Base-by-base conservation (phyloP, 2,329 filamentous ascomycete genomes). In the Dactylellina parvicollis region DNA sequence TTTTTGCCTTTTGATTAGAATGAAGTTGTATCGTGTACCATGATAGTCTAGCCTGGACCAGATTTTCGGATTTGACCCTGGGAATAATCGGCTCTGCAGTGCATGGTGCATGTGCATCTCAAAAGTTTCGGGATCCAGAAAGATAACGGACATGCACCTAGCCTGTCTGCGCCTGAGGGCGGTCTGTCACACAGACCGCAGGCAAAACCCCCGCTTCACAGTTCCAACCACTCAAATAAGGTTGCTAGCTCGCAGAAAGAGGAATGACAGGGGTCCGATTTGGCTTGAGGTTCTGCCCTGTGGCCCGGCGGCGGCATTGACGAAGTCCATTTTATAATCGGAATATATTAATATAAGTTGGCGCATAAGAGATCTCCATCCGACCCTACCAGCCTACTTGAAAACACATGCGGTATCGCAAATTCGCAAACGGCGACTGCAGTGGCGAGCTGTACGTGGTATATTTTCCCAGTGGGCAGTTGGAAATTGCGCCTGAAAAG, bases 271-370 rank as follows among this genome's bases (percentile, higher is more conserved):
- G 67, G 67, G 34, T 65, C 49, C 59, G 42, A 9, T 49, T 18
- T 5, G 12, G 18, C 22, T 52, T 47, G 32, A 44, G 12, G 47
- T 40, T 50, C 32, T 64, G 66, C 69, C 67, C 69, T 73, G 54
- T 73, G 69, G 69, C 69, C 69, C 69, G 69, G 44, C 69, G 69
- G 69, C 69, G 54, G 57, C 42, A 36, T 26, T 42, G 24, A 54
- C 22, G 22, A 36, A 3, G 10, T 32, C 28, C 22, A 49, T 40
- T 42, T 47, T 38, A 59, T 59, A 59, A 47, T 61, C 38, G 47
- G 40, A 49, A 61, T 61, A n/a, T n/a, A n/a, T n/a, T n/a, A n/a
- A n/a, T n/a, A 55, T 12, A 54, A 18, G 24, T 24, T 24, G 30
- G 26, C 38, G 54, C 54, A 69, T 69, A 24, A 46, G 32, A 67